Evolutionary conservation across 2,329 filamentous ascomycete genomes (phyloP), one percentile per base, ranked within the genome.

Genomic region (Ophiognomonia clavigignenti-juglandacearum): DNA sequence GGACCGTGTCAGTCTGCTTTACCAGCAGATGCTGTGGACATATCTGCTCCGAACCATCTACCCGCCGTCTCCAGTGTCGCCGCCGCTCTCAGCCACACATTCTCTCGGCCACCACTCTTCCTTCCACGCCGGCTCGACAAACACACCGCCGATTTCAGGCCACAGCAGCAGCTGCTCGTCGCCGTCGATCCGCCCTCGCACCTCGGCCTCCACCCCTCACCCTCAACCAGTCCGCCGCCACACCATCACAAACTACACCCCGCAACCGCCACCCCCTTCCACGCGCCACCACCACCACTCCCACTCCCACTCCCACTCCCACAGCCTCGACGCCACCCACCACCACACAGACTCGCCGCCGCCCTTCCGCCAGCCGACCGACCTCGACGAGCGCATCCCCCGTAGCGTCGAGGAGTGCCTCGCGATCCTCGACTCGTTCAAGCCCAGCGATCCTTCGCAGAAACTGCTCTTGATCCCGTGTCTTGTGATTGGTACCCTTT

Each of bases 21-120:
- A 83, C 62, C 79, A 80, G 60, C 78, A 83, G 57, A 81, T 82
- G 74, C 73, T 83, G 66, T 83, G 79, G 75, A 71, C 84, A 10
- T 83, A 84, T 54, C 68, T 83, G 2, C 78, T 75, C 61, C 71
- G 78, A 27, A 82, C 80, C 6, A 76, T 83, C 32, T 79, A 79
- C 48, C 79, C 79, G 4, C 79, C 80, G 1, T 56, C 54, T 2
- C 41, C 55, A 2, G 42, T 56, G 2, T 8, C 23, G 40, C 11
- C 38, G 52, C 10, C 58, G 1, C 57, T 57, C n/a, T 43, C 53
- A 13, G 42, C 47, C 3, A 55, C 56, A 3, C 24, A 57, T n/a
- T 43, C 55, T 10, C 31, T 46, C 4, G 32, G 45, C 26, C 54
- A 45, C 36, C 53, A 47, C 47, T 52, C 40, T 18, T 27, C 55